Evolutionary conservation across 352 stramenopile species (phyloP).

Genomic region (Globisporangium iwayamae): DNA sequence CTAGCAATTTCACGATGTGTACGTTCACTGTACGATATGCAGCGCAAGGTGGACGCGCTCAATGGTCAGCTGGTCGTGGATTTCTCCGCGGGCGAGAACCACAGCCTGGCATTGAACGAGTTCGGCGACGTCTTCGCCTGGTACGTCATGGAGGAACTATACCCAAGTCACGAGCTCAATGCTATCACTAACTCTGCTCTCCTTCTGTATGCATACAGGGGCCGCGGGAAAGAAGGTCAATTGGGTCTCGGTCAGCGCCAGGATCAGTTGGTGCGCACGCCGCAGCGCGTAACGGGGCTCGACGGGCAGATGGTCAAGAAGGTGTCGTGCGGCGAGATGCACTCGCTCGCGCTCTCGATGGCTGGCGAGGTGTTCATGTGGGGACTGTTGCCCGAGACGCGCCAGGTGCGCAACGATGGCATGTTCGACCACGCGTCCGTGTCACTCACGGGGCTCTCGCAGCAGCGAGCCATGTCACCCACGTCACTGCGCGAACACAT

Average conservation of each 20-base stretch:
- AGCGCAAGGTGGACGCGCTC: constrained; percentile 58
- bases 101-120: constrained; percentile 76
- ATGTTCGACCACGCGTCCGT: constrained; percentile 53
- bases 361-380: constrained; percentile 74
- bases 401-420: constrained; percentile 38
- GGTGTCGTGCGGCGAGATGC: constrained; percentile 71
- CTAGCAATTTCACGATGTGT: neutral
- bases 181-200: neutral
- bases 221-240: constrained; percentile 66
- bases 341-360: constrained; percentile 59
- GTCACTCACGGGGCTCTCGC: constrained; percentile 52
- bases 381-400: constrained; percentile 61
- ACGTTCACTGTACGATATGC: neutral
- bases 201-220: constrained; percentile 23
- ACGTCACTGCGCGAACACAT: constrained; percentile 26
- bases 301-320: constrained; percentile 62
- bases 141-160: constrained; percentile 18
- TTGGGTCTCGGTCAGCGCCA: constrained; percentile 41
- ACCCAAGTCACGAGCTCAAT: neutral
- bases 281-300: constrained; percentile 46
- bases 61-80: constrained; percentile 58
- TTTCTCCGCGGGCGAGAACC: constrained; percentile 68
- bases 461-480: constrained; percentile 24
- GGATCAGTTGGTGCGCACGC: constrained; percentile 30
- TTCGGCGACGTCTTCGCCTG: constrained; percentile 81